Percentiles rank a stretch among this genome's conserved stretches.
Evolutionary conservation across 2,329 filamentous ascomycete species (phyloP).

Genomic region (Trichoderma brevicompactum): DNA sequence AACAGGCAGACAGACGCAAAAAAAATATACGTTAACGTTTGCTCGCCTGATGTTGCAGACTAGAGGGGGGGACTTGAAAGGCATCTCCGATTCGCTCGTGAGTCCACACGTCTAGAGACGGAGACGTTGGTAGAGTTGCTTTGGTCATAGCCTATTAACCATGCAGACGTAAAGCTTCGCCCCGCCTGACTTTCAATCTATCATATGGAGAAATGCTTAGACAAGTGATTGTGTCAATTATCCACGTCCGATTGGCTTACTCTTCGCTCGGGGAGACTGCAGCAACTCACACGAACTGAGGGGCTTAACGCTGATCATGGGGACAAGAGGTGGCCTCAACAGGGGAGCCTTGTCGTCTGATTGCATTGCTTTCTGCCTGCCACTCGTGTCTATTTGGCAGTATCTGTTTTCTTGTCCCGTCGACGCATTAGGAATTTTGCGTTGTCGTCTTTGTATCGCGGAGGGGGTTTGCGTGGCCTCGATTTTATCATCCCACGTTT

Average conservation of each 20-base stretch:
- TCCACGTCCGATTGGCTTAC: slow-evolving; percentile 4
- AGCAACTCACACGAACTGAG: not conserved
- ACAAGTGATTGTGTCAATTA: not conserved
- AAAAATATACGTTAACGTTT: not conserved
- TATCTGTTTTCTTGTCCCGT: not conserved
- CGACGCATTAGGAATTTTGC: not conserved
- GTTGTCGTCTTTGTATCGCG: not conserved
- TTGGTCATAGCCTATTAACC: not conserved
- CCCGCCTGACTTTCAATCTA: not conserved
- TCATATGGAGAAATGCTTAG: not conserved
- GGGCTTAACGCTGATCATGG: slow-evolving; percentile 1
- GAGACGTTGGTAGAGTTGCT: slow-evolving; percentile 6
- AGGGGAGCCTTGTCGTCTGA: slow-evolving; percentile 14
- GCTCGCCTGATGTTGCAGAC: not conserved
- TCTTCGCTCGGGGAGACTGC: not conserved
- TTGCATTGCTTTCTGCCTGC: slow-evolving; percentile 2
- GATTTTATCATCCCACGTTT: not conserved
- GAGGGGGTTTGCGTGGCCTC: not conserved
- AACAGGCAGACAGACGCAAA: slow-evolving; percentile 1
- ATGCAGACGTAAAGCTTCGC: not conserved
- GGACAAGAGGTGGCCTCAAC: not conserved
- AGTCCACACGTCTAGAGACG: not conserved
- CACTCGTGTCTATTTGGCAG: not conserved
- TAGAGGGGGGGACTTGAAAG: not conserved
- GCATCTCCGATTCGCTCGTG: slow-evolving; percentile 19